Evolutionary conservation across 345 rosid species (phyloP), one percentile per base, ranked within the genome.

Genomic region (Viola odorata): DNA sequence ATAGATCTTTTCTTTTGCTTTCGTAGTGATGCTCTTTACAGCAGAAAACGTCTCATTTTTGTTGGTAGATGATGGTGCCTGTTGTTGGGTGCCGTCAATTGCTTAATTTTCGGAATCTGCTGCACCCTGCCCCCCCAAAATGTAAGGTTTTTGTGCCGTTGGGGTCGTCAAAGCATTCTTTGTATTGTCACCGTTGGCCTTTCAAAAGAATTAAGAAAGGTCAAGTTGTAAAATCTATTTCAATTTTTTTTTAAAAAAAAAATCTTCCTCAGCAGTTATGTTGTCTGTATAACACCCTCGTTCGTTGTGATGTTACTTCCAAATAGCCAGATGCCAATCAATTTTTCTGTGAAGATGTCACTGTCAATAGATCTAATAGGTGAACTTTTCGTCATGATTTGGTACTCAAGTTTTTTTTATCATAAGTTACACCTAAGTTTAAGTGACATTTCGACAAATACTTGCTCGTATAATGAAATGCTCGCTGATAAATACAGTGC

Each of bases 1-100:
- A 63, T 55, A 44, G 47, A 58, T 50, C 37, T 38, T 45, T 15
- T 32, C 15, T 14, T 8, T 7, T 23, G 32, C 8, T 7, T 12
- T 32, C 53, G 13, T 63, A 62, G 6, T 63, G 51, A 76, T 65
- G 71, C 68, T 71, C 76, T 67, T 71, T 71, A 23, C 32, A 37
- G 56, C 66, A 58, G 60, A 61, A 68, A 47, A 61, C 63, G 32
- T 58, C 41, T 53, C 41, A 45, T 47, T 55, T 55, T 73, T 64
- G 65, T 56, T 57, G 63, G 59, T 64, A 68, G 66, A 23, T 44
- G 58, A 4, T 8, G 57, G 65, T 17, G 44, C 39, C 45, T 50
- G 53, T 16, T 53, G 6, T 13, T 57, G 47, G 57, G 54, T 53
- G 15, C 38, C 8, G 10, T 41, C 4, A n/a, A 61, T 59, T 41